These are phyloP conservation scores for Gossypium schwendimanii DNA, from an alignment of 441 rosid species.

Conservation along the genomic window DNA sequence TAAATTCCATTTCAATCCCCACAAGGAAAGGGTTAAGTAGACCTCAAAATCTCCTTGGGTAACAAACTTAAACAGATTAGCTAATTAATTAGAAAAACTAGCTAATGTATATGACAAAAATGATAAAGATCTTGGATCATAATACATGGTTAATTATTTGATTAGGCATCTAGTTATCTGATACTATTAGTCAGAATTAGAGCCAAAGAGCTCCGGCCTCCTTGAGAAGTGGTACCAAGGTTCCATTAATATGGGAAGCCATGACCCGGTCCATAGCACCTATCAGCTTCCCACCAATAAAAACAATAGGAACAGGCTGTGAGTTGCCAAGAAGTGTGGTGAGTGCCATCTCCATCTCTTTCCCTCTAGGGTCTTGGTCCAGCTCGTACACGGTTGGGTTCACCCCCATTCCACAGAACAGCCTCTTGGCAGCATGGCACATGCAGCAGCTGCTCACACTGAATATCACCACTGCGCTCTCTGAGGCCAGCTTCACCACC, in stretches of 20 bases:
- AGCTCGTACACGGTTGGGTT: neutral
- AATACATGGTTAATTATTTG: neutral
- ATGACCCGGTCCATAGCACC: conserved; percentile 66
- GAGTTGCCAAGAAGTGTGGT: conserved; percentile 30
- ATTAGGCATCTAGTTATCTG: neutral
- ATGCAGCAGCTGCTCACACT: conserved; percentile 40
- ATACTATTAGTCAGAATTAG: conserved; percentile 8
- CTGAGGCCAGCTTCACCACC: conserved; percentile 39
- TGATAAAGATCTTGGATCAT: neutral
- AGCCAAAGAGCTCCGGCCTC: conserved; percentile 38
- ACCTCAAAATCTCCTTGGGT: neutral
- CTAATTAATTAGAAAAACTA: neutral
- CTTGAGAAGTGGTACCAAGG: conserved; percentile 4
- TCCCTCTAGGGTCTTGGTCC: neutral
- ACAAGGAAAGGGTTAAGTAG: neutral
- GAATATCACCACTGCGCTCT: conserved; percentile 64
- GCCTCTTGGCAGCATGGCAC: conserved; percentile 2
- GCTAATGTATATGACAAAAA: neutral
- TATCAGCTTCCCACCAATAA: conserved; percentile 54
- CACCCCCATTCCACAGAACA: neutral
- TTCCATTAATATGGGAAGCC: conserved; percentile 24
- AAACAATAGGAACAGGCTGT: conserved; percentile 42
- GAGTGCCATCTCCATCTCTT: conserved; percentile 28
- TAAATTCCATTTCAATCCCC: neutral
- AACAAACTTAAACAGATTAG: neutral